phyloP scores from a whole-genome alignment of 805 yeast species.

The Starmerella khaoyaiensis region DNA sequence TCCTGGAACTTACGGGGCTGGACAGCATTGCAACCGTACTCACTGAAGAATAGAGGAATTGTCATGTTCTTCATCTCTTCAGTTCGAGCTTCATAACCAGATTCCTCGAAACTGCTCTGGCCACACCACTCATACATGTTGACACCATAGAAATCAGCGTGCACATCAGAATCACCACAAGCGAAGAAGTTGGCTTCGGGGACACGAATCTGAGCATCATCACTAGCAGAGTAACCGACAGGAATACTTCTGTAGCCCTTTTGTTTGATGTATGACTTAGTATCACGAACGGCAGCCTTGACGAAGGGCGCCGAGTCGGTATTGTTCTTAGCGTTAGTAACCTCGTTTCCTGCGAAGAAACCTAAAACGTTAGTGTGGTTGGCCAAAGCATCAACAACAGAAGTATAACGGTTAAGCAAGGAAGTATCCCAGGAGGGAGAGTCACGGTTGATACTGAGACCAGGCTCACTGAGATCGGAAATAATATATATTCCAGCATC shows the following conservation, averaged over 20 bases:
- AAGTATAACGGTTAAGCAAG: slow-evolving; percentile 61
- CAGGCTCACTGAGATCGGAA: slow-evolving; percentile 83
- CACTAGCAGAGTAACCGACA: slow-evolving; percentile 88
- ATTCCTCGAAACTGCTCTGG: slow-evolving; percentile 38
- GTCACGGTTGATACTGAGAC: slow-evolving; percentile 59
- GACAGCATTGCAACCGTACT: slow-evolving; percentile 70
- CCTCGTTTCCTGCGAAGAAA: slow-evolving; percentile 97
- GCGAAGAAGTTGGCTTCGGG: slow-evolving; percentile 71
- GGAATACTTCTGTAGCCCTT: slow-evolving; percentile 68
- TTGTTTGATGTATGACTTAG: slow-evolving; percentile 56
- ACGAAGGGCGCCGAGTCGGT: slow-evolving; percentile 88
- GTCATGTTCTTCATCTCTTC: slow-evolving; percentile 56
- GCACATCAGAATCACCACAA: slow-evolving; percentile 50
- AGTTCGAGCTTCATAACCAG: slow-evolving; percentile 64
- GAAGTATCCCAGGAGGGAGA: slow-evolving; percentile 66
- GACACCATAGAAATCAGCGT: slow-evolving; percentile 68
- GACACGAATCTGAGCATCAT: slow-evolving; percentile 69
- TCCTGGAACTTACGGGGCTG: slow-evolving; percentile 69
- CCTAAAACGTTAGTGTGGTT: slow-evolving; percentile 75
- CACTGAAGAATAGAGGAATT: slow-evolving; percentile 77
- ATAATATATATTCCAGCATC: slow-evolving; percentile 87
- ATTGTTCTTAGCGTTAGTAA: slow-evolving; percentile 65
- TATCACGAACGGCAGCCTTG: slow-evolving; percentile 90
- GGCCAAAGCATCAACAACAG: slow-evolving; percentile 68
- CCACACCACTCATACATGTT: slow-evolving; percentile 91